Conservation (phyloP, 1,284 basidiomycete genomes). For the Apiotrichum gracile region DNA sequence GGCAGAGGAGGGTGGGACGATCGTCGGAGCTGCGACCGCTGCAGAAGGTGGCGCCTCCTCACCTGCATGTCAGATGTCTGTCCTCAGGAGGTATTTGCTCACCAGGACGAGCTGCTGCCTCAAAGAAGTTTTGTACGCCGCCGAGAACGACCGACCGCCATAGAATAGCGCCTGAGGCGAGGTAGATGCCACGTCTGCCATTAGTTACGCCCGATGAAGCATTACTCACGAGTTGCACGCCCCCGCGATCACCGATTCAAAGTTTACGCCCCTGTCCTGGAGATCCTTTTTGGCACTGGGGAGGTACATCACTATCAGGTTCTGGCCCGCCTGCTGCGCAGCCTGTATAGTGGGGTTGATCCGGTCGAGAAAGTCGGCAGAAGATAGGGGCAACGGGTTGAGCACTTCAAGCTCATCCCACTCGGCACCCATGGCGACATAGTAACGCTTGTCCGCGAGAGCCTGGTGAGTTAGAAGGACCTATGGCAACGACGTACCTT, state of each 20-base stretch:
- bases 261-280: conserved; percentile 17
- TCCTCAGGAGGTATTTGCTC: background rate
- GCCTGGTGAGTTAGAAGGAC: background rate
- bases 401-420: conserved; percentile 32
- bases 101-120: background rate
- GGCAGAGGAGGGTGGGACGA: background rate
- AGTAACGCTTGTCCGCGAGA: conserved; percentile 24
- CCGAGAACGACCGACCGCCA: conserved; percentile 29
- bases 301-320: conserved; percentile 22
- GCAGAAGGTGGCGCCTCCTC: background rate
- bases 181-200: conserved; percentile 17
- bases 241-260: conserved; percentile 10
- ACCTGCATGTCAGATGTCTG: background rate
- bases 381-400: conserved; percentile 9
- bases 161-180: conserved; percentile 21
- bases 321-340: conserved; percentile 5
- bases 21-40: background rate
- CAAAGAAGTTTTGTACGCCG: conserved; percentile 22
- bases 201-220: background rate
- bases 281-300: conserved; percentile 19
- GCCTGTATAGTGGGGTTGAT: conserved; percentile 17
- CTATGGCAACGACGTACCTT: background rate
- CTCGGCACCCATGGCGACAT: conserved; percentile 33
- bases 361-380: conserved; percentile 20
- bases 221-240: conserved; percentile 23